phyloP scores from a whole-genome alignment of 1,284 basidiomycete genomes.

The Trichosporon coremiiforme region DNA sequence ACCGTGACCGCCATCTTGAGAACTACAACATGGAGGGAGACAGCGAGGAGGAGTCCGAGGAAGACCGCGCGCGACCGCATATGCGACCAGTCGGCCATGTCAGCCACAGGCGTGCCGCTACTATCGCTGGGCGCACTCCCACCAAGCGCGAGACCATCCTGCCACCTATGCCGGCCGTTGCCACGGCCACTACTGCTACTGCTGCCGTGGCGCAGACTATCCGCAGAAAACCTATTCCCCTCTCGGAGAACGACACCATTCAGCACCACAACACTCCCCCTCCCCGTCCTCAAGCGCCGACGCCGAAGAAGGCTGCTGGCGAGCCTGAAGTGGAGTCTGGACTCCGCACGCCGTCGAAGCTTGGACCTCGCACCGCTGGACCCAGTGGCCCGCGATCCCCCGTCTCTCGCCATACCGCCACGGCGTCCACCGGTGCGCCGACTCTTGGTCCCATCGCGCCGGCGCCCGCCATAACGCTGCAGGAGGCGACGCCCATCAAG shows the following conservation, averaged over 20 bases:
- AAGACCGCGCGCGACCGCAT: constrained; percentile 28
- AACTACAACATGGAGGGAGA: constrained; percentile 63
- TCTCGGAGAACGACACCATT: constrained; percentile 50
- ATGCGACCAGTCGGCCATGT: constrained; percentile 26
- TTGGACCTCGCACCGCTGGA: constrained; percentile 35
- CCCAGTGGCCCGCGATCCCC: constrained; percentile 46
- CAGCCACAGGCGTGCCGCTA: constrained; percentile 10
- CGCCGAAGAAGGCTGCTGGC: constrained; percentile 53
- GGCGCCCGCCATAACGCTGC: constrained; percentile 55
- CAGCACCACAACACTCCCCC: constrained; percentile 39
- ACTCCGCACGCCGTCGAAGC: constrained; percentile 35
- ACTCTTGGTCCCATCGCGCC: constrained; percentile 32
- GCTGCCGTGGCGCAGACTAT: constrained; percentile 29
- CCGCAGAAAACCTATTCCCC: constrained; percentile 36
- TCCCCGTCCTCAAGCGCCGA: constrained; percentile 52
- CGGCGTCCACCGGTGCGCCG: not conserved
- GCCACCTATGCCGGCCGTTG: constrained; percentile 1
- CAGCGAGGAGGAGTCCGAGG: constrained; percentile 38
- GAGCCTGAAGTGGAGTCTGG: constrained; percentile 33
- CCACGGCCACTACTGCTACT: constrained; percentile 12
- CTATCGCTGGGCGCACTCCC: constrained; percentile 9
- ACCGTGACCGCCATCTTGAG: constrained; percentile 70
- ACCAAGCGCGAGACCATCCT: constrained; percentile 12
- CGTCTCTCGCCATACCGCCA: constrained; percentile 30
- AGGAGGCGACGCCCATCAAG: constrained; percentile 57